phyloP scores from a whole-genome alignment of 345 rosid species.

The Corymbia maculata region DNA sequence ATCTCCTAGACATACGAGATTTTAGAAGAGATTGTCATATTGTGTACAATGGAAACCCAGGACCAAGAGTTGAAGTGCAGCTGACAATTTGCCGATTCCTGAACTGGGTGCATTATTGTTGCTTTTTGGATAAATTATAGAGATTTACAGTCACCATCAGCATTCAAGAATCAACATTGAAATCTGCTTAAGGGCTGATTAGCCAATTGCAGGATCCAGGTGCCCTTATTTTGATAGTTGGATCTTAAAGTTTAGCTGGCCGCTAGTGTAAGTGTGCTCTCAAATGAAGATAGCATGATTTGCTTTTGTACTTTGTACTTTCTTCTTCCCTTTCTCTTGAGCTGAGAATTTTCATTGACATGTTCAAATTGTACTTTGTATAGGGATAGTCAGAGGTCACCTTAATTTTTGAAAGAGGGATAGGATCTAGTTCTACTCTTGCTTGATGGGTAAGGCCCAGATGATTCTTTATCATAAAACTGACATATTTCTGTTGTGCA shows the following conservation, averaged over 20 bases:
- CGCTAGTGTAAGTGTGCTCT: background rate
- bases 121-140: background rate
- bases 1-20: background rate
- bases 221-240: background rate
- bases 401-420: background rate
- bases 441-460: background rate
- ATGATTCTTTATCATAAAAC: background rate
- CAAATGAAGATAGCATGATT: background rate
- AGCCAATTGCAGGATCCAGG: background rate
- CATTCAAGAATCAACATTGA: background rate
- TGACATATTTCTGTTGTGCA: background rate
- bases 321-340: background rate
- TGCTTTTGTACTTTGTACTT: background rate
- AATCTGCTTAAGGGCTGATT: background rate
- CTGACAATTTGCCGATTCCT: background rate
- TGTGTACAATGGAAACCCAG: background rate
- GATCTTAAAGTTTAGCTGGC: background rate
- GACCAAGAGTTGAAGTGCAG: background rate
- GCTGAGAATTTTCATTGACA: background rate
- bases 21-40: background rate
- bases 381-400: background rate
- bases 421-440: background rate
- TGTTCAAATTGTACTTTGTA: background rate
- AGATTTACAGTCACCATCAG: background rate
- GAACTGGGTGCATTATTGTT: background rate